A percentile compares a stretch with the other conserved stretches of the same genome.
Conservation (phyloP, 306 rosid species). For the Benincasa hispida region DNA sequence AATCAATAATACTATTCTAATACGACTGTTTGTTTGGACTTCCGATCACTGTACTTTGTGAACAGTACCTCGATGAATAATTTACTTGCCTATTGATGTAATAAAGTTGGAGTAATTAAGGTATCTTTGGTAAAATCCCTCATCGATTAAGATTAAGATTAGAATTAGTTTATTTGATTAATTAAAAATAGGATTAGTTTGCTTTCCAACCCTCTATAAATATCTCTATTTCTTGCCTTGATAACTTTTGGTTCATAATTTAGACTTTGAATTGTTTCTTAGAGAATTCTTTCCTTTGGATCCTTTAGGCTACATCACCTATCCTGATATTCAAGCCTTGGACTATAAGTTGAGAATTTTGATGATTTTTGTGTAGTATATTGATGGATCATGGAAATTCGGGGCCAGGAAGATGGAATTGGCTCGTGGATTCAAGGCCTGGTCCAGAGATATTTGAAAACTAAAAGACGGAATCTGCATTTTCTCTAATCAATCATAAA, state of each 20-base stretch:
- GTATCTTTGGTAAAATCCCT: too few species aligned
- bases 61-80: background rate
- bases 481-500: background rate
- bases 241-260: too few species aligned
- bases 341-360: background rate
- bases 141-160: too few species aligned
- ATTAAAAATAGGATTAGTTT: too few species aligned
- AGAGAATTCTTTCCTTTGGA: too few species aligned
- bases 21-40: background rate
- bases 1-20: background rate
- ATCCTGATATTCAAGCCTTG: background rate
- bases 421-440: background rate
- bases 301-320: too few species aligned
- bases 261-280: too few species aligned
- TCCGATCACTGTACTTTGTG: background rate
- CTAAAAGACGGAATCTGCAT: background rate
- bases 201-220: too few species aligned
- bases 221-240: too few species aligned
- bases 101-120: too few species aligned
- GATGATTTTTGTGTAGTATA: background rate
- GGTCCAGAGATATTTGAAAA: background rate
- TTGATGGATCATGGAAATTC: background rate
- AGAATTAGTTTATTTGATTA: too few species aligned
- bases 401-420: background rate
- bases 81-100: background rate